Base-by-base conservation (phyloP, 1,284 basidiomycete species). In the Anthracocystis walkeri region DNA sequence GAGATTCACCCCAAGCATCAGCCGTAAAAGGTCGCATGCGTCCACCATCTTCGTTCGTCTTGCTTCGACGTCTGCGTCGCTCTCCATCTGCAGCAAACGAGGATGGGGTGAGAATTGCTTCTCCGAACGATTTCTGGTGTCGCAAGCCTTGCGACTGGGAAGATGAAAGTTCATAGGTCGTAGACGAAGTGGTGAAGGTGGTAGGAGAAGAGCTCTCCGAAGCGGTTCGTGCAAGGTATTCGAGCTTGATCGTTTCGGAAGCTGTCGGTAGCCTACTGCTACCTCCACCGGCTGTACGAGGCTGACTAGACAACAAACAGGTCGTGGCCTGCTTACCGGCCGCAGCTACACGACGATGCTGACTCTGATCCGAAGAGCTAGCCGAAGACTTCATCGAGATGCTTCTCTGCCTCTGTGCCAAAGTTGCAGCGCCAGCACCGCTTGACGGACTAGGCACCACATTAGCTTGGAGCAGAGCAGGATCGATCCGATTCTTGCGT, bases 201-300 rank as follows among this genome's bases (percentile, higher is more conserved):
- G 2, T 21, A 11, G 33, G 31, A 2, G 31, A 21, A 14, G 29
- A 20, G 3, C 53, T 8, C 21, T 59, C 61, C 20, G 40, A 38
- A 14, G 61, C 55, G 10, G 49, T 48, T 16, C 66, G 62, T 12
- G 65, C 60, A 6, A 73, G 75, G 14, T 77, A 77, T 20, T 74
- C 75, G 20, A 63, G 50, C 38, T 77, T 77, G 70, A 77, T 77
- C 18, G 57, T 60, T 33, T 77, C 75, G 0, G 70, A 69, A 0
- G 75, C 70, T 4, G 75, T 77, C 2, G 75, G 75, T 25, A 70
- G 70, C 14, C 74, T 29, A 29, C 62, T 73, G 46, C 58, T 60
- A 2, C 55, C 45, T 11, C 49, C 56, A 38, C 35, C 35, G 5
- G 35, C 35, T 1, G 54, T 49, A 12, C 60, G 52, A 53, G 59